These are phyloP conservation scores for Ceratobasidium sp. DNA, from an alignment of 1,284 basidiomycete genomes.

Conservation along the genomic window DNA sequence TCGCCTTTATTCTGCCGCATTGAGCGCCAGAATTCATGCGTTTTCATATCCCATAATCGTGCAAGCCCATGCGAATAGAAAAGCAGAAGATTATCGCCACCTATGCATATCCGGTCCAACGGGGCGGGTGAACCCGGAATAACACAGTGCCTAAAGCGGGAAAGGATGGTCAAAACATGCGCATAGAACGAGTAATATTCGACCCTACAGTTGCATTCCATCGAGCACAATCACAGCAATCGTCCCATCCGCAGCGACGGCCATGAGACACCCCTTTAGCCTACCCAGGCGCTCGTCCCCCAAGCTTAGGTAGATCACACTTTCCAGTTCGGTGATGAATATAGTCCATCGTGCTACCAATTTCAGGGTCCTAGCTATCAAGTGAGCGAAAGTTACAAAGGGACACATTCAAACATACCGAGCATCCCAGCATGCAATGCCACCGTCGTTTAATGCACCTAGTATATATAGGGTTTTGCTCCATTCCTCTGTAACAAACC, in stretches of 20 bases:
- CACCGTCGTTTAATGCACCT: conserved; percentile 76
- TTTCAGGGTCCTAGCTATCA: conserved; percentile 59
- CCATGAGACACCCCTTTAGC: conserved; percentile 72
- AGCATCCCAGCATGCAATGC: conserved; percentile 70
- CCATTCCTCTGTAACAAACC: conserved; percentile 60
- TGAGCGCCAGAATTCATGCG: conserved; percentile 83
- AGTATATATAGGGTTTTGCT: conserved; percentile 66
- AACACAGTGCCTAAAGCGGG: conserved; percentile 65
- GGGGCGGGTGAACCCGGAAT: conserved; percentile 76
- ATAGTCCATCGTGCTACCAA: conserved; percentile 70
- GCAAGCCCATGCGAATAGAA: conserved; percentile 78
- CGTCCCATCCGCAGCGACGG: conserved; percentile 78
- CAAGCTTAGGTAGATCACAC: conserved; percentile 60
- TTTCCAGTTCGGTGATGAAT: conserved; percentile 67
- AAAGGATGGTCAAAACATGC: conserved; percentile 5
- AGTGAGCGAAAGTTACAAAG: conserved; percentile 28
- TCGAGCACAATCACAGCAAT: conserved; percentile 79
- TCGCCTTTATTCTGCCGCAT: conserved; percentile 77
- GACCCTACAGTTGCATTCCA: conserved; percentile 69
- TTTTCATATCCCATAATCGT: conserved; percentile 86
- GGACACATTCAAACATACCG: conserved; percentile 54
- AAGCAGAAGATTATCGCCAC: conserved; percentile 74
- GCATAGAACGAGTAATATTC: conserved; percentile 47
- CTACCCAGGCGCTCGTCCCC: conserved; percentile 63
- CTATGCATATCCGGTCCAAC: conserved; percentile 68